These are phyloP conservation scores for Manihot esculenta DNA, from an alignment of 441 rosid genomes.

Conservation along the genomic window DNA sequence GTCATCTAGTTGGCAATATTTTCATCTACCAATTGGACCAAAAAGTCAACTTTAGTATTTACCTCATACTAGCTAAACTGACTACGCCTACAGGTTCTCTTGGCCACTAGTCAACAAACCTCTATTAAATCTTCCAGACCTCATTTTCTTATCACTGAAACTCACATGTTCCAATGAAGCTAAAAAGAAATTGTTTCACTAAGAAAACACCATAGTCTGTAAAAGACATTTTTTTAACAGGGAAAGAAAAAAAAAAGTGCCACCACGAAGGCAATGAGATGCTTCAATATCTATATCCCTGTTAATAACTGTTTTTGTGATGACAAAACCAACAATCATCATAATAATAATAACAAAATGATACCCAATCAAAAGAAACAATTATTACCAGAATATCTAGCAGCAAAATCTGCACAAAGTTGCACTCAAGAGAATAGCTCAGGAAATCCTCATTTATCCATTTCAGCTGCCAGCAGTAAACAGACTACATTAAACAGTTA, in stretches of 20 bases:
- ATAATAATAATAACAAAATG: slow-evolving; percentile 24
- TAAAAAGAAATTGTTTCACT: slow-evolving; percentile 3
- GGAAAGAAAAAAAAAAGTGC: slow-evolving; percentile 5
- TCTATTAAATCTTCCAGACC: slow-evolving; percentile 15
- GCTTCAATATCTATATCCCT: slow-evolving; percentile 24
- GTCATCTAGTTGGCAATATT: slow-evolving; percentile 55
- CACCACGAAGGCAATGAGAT: slow-evolving; percentile 7
- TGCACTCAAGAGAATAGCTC: slow-evolving; percentile 79
- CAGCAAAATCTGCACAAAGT: slow-evolving; percentile 72
- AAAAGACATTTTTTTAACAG: slow-evolving; percentile 1
- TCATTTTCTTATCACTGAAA: slow-evolving; percentile 6
- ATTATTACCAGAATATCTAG: slow-evolving; percentile 75
- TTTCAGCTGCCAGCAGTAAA: slow-evolving; percentile 88
- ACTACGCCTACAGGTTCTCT: too few relatives aligned
- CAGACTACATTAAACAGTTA: slow-evolving; percentile 59
- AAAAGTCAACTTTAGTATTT: slow-evolving; percentile 47
- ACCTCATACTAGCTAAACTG: slow-evolving; percentile 24
- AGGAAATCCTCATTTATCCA: slow-evolving; percentile 82
- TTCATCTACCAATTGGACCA: slow-evolving; percentile 65
- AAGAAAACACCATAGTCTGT: slow-evolving; percentile 8
- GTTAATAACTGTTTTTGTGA: slow-evolving; percentile 8
- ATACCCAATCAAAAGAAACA: slow-evolving; percentile 44
- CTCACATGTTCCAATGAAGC: slow-evolving; percentile 12
- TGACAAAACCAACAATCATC: not conserved
- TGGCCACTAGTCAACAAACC: slow-evolving; percentile 19